phyloP scores from a whole-genome alignment of 2,329 filamentous ascomycete genomes.

The Calonectria hawksworthii region DNA sequence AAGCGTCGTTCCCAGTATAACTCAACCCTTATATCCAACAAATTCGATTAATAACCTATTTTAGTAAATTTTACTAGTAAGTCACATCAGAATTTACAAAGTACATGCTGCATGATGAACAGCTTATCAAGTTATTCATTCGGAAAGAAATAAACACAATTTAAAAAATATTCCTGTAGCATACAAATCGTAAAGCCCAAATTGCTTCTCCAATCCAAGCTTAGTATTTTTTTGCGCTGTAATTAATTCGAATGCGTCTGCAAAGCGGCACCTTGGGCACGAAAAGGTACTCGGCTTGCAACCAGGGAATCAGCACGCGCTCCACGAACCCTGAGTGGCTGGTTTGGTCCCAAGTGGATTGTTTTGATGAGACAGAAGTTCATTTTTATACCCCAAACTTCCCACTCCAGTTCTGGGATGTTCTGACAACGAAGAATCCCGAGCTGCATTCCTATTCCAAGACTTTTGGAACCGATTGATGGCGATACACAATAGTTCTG shows the following conservation, averaged over 20 bases:
- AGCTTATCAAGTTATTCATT: not conserved
- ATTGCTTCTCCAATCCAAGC: not conserved
- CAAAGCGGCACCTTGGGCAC: not conserved
- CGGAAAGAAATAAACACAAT: not conserved
- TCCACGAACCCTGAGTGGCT: not conserved
- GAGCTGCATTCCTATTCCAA: not conserved
- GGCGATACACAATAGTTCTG: not conserved
- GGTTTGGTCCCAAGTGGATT: not conserved
- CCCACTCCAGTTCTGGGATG: not conserved
- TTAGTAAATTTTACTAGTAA: not conserved
- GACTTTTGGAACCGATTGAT: no score
- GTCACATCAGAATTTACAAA: not conserved
- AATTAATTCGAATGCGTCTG: not conserved
- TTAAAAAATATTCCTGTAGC: not conserved
- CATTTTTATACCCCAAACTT: not conserved
- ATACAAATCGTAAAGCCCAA: not conserved
- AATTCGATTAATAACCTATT: not conserved
- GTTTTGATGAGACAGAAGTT: not conserved
- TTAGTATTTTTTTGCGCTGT: not conserved
- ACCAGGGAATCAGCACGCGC: not conserved
- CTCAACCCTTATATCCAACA: not conserved
- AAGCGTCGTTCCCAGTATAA: not conserved
- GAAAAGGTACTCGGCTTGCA: not conserved
- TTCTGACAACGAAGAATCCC: not conserved
- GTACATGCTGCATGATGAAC: not conserved